Base-by-base conservation (phyloP, 805 yeast species). In the Blastobotrys terrestris region DNA sequence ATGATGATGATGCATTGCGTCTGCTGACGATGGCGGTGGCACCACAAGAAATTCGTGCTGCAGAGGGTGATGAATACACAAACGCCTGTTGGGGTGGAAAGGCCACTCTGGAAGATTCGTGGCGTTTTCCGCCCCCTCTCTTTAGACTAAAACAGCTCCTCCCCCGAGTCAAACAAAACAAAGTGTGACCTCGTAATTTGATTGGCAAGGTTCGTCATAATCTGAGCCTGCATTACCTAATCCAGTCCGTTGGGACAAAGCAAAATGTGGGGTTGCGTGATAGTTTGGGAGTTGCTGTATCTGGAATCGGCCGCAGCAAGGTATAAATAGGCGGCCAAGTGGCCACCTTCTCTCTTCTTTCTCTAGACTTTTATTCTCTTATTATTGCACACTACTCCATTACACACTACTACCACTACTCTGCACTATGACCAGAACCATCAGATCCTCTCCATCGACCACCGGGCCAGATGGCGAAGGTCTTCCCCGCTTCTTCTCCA, bases 401-500 rank as follows among this genome's bases (percentile, higher is more conserved):
- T 31, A 8, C 15, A 39, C 43, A 39, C 43, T 7, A n/a, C 15
- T 16, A 39, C 15, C n/a, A n/a, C 43, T n/a, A 39, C 18, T 19
- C 20, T 15, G 6, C 45, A 42, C n/a, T 8, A 60, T 60, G 63
- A 53, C 63, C 42, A 44, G 63, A 53, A 60, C 63, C 16, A 59
- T 53, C 31, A 44, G 58, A 41, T 26, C 52, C 15, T 11, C 35
- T 26, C 31, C 26, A 18, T 47, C 54, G 44, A 40, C 41, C 20
- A 48, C 39, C 47, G 53, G 53, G 11, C 22, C 44, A 11, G 50
- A 47, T 18, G 59, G 53, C 19, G 55, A 51, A 15, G 44, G 18
- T 31, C 46, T 59, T 54, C 79, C 89, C 51, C 83, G 79, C 65
- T 88, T 79, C 79, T 90, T 89, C 68, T 84, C 91, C 53, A 91